Evolutionary conservation across 1,284 basidiomycete species (phyloP).

Genomic region (Boletellus deceptivus): DNA sequence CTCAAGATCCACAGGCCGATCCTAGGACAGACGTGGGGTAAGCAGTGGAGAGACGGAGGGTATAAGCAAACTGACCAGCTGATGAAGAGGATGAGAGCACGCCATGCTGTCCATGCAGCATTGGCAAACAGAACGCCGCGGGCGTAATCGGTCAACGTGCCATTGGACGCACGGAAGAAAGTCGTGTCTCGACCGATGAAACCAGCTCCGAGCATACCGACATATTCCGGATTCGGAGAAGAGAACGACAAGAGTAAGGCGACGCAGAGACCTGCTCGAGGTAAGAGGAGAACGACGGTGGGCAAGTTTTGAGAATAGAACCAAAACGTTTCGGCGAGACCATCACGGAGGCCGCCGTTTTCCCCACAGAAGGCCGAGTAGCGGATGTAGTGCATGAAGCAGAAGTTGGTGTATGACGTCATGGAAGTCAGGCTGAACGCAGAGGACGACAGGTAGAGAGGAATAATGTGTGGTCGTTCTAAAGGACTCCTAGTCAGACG

Average conservation of each 20-base stretch:
- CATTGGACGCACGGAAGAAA: conserved; percentile 63
- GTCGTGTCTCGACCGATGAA: conserved; percentile 59
- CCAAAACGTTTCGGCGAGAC: conserved; percentile 75
- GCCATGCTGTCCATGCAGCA: conserved; percentile 73
- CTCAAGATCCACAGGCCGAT: conserved; percentile 73
- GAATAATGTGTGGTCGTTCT: conserved; percentile 80
- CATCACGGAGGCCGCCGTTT: conserved; percentile 55
- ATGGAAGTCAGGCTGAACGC: conserved; percentile 72
- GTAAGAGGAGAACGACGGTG: conserved; percentile 73
- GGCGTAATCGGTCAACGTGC: conserved; percentile 69
- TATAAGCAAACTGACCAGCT: conserved; percentile 50
- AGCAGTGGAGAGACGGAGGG: neutral
- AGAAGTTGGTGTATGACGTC: conserved; percentile 78
- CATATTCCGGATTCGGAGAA: conserved; percentile 44
- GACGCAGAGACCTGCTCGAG: conserved; percentile 70
- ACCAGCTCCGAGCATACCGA: conserved; percentile 49
- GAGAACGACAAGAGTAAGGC: conserved; percentile 69
- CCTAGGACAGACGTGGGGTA: conserved; percentile 37
- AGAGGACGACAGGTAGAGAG: conserved; percentile 78
- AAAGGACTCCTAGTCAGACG: conserved; percentile 4
- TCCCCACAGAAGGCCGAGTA: conserved; percentile 60
- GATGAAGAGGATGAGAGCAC: conserved; percentile 57
- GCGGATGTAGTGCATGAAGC: conserved; percentile 77
- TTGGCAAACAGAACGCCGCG: conserved; percentile 73
- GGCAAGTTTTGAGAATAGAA: conserved; percentile 79